Evolutionary conservation across 2,329 filamentous ascomycete species (phyloP).

Genomic region (Colletotrichum camelliae): DNA sequence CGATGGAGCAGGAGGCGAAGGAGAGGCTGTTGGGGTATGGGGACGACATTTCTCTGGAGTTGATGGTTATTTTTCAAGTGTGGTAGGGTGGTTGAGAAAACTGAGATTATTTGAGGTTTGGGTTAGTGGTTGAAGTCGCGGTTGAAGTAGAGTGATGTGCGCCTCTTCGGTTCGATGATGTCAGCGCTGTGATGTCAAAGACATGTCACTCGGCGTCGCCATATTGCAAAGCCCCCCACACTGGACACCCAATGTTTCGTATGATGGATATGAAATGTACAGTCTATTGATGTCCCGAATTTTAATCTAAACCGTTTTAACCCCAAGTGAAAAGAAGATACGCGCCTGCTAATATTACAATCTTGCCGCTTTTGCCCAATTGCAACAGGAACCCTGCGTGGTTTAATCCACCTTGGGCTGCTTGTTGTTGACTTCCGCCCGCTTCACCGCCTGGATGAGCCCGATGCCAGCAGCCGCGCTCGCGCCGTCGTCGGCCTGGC

Average conservation of each 20-base stretch:
- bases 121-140: background rate
- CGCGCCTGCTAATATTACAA: background rate
- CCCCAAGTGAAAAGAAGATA: background rate
- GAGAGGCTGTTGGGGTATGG: conserved; percentile 42
- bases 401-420: conserved; percentile 14
- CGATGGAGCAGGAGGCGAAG: conserved; percentile 62
- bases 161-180: background rate
- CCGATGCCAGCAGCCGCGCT: conserved; percentile 38
- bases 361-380: background rate
- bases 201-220: background rate
- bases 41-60: background rate
- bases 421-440: conserved; percentile 10
- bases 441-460: conserved; percentile 37
- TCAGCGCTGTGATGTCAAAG: conserved; percentile 18
- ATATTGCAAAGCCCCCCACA: background rate
- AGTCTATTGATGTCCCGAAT: background rate
- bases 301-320: background rate
- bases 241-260: background rate
- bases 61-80: too few species aligned
- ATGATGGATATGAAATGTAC: background rate
- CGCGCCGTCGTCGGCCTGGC: conserved; percentile 43
- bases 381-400: background rate
- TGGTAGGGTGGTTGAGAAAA: too few species aligned
- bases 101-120: background rate
- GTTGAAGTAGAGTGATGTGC: background rate